Conservation (phyloP, 805 yeast genomes). For the Allodekkera sacchari region DNA sequence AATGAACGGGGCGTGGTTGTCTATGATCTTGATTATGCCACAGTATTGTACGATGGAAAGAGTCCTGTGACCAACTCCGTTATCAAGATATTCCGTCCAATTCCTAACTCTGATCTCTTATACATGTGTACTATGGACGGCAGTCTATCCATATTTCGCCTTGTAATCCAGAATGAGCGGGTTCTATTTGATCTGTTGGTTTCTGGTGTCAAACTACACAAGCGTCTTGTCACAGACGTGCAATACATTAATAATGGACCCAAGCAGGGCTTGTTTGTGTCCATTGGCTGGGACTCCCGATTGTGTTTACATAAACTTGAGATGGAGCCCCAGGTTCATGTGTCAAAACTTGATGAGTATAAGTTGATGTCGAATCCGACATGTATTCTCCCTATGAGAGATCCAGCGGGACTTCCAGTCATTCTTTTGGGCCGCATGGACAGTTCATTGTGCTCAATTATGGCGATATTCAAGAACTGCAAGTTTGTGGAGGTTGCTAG, state of each 20-base stretch:
- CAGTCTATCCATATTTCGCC: constrained; percentile 8
- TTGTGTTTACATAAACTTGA: constrained; percentile 29
- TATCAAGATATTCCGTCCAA: constrained; percentile 14
- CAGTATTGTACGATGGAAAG: constrained; percentile 5
- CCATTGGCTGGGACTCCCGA: constrained; percentile 54
- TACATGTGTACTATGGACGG: constrained; percentile 29
- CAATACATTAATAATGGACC: constrained; percentile 8
- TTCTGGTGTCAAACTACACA: constrained; percentile 18
- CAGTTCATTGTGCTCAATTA: constrained; percentile 47
- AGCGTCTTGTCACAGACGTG: constrained; percentile 21
- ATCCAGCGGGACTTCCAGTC: constrained; percentile 22
- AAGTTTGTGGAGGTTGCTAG: constrained; percentile 30
- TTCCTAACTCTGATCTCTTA: constrained; percentile 14
- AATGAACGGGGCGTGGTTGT: constrained; percentile 19
- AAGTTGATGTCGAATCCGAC: constrained; percentile 45
- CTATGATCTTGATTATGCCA: constrained; percentile 15
- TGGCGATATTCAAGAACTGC: constrained; percentile 14
- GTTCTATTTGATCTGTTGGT: neutral
- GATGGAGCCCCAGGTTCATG: constrained; percentile 7
- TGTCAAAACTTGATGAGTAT: constrained; percentile 15
- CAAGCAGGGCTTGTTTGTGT: constrained; percentile 30
- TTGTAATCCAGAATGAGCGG: constrained; percentile 1
- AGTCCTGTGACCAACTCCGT: constrained; percentile 14
- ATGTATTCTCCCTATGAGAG: constrained; percentile 31
- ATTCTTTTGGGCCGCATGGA: constrained; percentile 53